phyloP scores from a whole-genome alignment of 208 protist species.

The Trypanosomatidae sp. region DNA sequence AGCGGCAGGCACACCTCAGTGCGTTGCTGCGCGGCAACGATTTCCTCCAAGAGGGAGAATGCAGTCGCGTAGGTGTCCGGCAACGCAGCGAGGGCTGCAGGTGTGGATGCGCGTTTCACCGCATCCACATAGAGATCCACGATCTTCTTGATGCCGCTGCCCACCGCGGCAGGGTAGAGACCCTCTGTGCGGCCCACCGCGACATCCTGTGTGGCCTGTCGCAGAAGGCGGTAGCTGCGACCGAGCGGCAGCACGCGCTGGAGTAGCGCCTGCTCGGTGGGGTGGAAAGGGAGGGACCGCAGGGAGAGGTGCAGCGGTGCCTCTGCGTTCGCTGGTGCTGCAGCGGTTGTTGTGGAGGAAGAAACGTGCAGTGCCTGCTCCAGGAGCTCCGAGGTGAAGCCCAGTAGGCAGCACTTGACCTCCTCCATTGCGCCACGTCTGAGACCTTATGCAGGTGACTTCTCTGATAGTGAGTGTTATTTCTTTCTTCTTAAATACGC shows the following conservation, averaged over 20 bases:
- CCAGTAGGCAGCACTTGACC: slow-evolving; percentile 72
- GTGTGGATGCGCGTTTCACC: slow-evolving; percentile 36
- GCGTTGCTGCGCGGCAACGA: slow-evolving; percentile 26
- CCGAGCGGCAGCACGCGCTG: slow-evolving; percentile 61
- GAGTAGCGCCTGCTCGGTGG: slow-evolving; percentile 59
- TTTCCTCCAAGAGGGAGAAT: slow-evolving; percentile 43
- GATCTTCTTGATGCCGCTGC: slow-evolving; percentile 39
- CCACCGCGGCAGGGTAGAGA: slow-evolving; percentile 58
- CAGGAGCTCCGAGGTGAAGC: slow-evolving; percentile 61
- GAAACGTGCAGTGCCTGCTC: slow-evolving; percentile 1
- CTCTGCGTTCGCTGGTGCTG: neutral
- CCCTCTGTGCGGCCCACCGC: slow-evolving; percentile 42
- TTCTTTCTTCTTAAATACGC: too few relatives aligned
- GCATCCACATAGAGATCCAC: slow-evolving; percentile 51
- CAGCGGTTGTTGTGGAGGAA: neutral
- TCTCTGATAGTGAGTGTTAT: too few relatives aligned
- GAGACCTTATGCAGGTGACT: too few relatives aligned
- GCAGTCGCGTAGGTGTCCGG: slow-evolving; percentile 39
- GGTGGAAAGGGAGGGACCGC: slow-evolving; percentile 47
- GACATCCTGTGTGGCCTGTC: slow-evolving; percentile 31
- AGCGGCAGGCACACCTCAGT: slow-evolving; percentile 26
- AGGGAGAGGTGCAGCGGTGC: slow-evolving; percentile 10
- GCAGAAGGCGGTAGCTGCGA: slow-evolving; percentile 37
- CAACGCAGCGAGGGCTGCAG: slow-evolving; percentile 41
- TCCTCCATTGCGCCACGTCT: too few relatives aligned